Base-by-base conservation (phyloP, 805 yeast genomes). In the Kazachstania psychrophila region DNA sequence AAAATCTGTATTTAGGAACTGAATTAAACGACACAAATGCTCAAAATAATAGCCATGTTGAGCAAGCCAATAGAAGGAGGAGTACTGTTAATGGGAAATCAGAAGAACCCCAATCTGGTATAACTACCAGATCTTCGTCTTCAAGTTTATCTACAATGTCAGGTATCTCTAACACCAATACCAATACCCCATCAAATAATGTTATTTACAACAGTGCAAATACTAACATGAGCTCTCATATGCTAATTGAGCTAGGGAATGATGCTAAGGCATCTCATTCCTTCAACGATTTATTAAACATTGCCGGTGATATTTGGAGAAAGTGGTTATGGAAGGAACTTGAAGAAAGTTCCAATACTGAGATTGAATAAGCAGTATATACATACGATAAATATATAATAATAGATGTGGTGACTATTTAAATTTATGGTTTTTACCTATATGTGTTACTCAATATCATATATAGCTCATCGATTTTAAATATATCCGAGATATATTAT, bases 301-400 rank as follows among this genome's bases (percentile, higher is more conserved):
- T 79, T 54, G 88, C 94, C 2, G 94, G 95, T 23, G 94, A 85
- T 51, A 65, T 82, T 29, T 85, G 94, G 94, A 67, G 95, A 45
- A 79, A 77, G 49, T 83, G 89, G 84, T 61, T 82, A 27, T 83
- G 75, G 68, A 60, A 65, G 39, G 82, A 76, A 52, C 62, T 71
- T 46, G 65, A 70, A 47, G 80, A 75, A 27, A 51, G 46, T 34
- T 45, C 48, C 3, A 33, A 37, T 13, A 38, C 36, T 33, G 48
- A 47, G 9, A n/a, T 31, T n/a, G 31, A 32, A 16, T 15, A 13
- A 4, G 6, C 22, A 19, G 13, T 16, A 22, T 6, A 4, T 19
- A 24, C n/a, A n/a, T n/a, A n/a, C n/a, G n/a, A 23, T 15, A 18
- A 17, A 2, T 17, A 12, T 5, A 7, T 27, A 15, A 14, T 9